phyloP scores from a whole-genome alignment of 352 stramenopile genomes.

The Pythium rhizo-oryzae region DNA sequence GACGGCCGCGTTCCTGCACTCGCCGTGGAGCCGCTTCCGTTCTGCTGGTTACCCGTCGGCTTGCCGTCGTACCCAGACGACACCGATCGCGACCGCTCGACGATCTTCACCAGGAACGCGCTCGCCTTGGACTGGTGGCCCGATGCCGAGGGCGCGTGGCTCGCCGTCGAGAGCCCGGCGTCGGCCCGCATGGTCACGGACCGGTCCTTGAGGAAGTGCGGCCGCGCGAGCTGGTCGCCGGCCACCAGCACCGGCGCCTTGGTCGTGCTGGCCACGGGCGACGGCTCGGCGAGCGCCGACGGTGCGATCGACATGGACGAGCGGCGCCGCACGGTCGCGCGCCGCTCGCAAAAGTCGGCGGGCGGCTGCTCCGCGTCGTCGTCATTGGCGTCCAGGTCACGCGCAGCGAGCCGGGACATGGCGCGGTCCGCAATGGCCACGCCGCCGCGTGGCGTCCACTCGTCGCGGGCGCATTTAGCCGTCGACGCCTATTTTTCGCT shows the following conservation, averaged over 20 bases:
- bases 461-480: not conserved
- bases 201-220: slow-evolving; percentile 56
- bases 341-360: not conserved
- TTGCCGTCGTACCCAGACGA: not conserved
- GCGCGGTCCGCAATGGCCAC: too few relatives aligned
- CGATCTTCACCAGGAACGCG: slow-evolving; percentile 52
- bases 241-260: slow-evolving; percentile 19
- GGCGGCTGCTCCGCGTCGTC: too few relatives aligned
- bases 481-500: slow-evolving; percentile 14
- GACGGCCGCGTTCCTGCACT: too few relatives aligned
- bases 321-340: slow-evolving; percentile 7
- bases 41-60: not conserved
- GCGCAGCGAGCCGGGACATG: too few relatives aligned
- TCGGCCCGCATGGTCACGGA: slow-evolving; percentile 48
- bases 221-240: slow-evolving; percentile 43
- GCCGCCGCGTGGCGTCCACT: too few relatives aligned
- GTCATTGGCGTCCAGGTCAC: too few relatives aligned
- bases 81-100: slow-evolving; percentile 27
- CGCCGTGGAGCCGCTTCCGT: too few relatives aligned
- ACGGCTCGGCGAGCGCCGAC: not conserved
- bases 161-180: slow-evolving; percentile 20
- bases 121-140: slow-evolving; percentile 54
- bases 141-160: not conserved
- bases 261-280: not conserved
- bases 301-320: slow-evolving; percentile 13